phyloP scores from a whole-genome alignment of 164 flowering plant genomes.

The Buxus sempervirens region DNA sequence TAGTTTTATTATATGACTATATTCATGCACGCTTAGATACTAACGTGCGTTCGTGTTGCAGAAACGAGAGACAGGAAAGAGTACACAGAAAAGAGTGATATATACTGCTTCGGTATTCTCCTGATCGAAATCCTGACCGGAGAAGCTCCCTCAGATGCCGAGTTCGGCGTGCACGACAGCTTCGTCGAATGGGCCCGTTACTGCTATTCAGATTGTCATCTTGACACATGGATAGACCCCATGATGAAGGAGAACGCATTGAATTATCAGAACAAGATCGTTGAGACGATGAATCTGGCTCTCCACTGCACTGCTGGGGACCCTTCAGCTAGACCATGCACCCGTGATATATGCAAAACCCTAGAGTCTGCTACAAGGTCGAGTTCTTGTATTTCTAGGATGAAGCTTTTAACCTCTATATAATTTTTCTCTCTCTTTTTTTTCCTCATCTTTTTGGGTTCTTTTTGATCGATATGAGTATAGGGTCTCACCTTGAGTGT shows the following conservation, averaged over 20 bases:
- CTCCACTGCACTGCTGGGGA: constrained; percentile 64
- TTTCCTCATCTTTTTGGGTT: background rate
- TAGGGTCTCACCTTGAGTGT: constrained; percentile 16
- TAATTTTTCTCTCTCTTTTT: constrained; percentile 3
- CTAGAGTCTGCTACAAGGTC: constrained; percentile 32
- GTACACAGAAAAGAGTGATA: constrained; percentile 49
- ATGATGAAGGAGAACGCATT: constrained; percentile 27
- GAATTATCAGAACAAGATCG: constrained; percentile 44
- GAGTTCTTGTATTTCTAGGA: constrained; percentile 35
- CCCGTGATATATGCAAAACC: constrained; percentile 31
- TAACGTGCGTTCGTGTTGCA: constrained; percentile 16
- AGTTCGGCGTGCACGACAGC: constrained; percentile 41
- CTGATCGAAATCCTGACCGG: constrained; percentile 75
- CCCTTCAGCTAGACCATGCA: constrained; percentile 57
- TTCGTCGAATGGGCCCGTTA: constrained; percentile 77
- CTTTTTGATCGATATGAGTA: background rate
- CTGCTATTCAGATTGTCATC: constrained; percentile 74
- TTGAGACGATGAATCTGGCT: constrained; percentile 65
- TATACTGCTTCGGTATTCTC: constrained; percentile 65
- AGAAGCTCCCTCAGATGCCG: constrained; percentile 41
- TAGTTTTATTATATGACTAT: no score
- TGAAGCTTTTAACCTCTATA: constrained; percentile 21
- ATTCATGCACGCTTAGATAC: background rate
- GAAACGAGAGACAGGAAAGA: constrained; percentile 43
- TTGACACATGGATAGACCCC: constrained; percentile 72